Base-by-base conservation (phyloP, 2,329 filamentous ascomycete genomes). In the Chrysosporium keratinophilum region DNA sequence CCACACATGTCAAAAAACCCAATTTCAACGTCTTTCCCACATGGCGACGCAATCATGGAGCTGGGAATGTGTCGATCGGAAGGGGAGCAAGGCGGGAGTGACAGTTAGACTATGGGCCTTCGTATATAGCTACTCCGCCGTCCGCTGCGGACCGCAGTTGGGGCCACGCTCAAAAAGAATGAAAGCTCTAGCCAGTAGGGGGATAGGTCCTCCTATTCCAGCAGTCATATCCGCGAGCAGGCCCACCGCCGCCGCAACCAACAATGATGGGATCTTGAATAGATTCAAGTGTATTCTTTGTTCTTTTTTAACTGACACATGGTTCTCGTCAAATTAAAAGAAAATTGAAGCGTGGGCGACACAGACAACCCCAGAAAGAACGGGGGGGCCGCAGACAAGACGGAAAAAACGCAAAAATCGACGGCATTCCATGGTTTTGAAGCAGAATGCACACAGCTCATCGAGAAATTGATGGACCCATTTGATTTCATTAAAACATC, bases 401-500 rank as follows among this genome's bases (percentile, higher is more conserved):
- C 34, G 10, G 19, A 49, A 39, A 40, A 20, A n/a, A 15, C 23
- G 12, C 37, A 50, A n/a, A n/a, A 50, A 28, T 20, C 37, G 39
- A 35, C 23, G 11, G 7, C 23, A 28, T 28, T 23, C 5, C 14
- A 50, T 34, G 37, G 37, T 23, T n/a, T 43, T 17, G 39, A 23
- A 28, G 23, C 31, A 50, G 31, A 9, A 40, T 28, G 39, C 48
- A 43, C 34, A 31, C 23, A 35, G 37, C 37, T 14, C 39, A 42
- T 34, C 12, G 23, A 6, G 39, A 37, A 19, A 15, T 31, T 39
- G 23, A 40, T 49, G 46, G 46, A 31, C 46, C 46, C 31, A 43
- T 50, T 42, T 35, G 39, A 50, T 50, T 50, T 43, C 39, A 50
- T 50, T 40, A 49, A 49, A 52, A 49, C 33, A 42, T 41, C 33